Conservation (phyloP, 2,329 filamentous ascomycete genomes). For the Pezicula carpinea region DNA sequence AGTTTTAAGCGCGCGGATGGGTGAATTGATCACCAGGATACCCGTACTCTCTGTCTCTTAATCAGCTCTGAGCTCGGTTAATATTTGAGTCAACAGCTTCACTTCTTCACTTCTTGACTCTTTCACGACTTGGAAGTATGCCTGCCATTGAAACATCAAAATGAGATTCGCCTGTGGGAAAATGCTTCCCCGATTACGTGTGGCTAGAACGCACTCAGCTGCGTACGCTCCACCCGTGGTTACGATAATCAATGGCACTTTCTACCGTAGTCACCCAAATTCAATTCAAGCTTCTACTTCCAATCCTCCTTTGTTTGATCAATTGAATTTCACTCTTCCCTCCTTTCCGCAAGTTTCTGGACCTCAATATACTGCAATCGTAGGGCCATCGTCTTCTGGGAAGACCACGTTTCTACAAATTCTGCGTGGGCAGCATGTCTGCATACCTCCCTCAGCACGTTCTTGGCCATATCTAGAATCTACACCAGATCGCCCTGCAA, state of each 20-base stretch:
- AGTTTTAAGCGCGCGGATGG: no score
- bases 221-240: slow-evolving; percentile 53
- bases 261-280: slow-evolving; percentile 72
- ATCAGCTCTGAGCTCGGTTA: slow-evolving; percentile 1
- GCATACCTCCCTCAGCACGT: slow-evolving; percentile 68
- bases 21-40: no score
- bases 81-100: no score
- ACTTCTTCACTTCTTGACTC: no score
- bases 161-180: background rate
- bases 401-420: slow-evolving; percentile 81
- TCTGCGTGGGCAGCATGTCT: slow-evolving; percentile 70
- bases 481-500: slow-evolving; percentile 39
- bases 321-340: slow-evolving; percentile 66
- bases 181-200: slow-evolving; percentile 1
- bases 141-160: background rate
- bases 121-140: no score
- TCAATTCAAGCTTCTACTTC: slow-evolving; percentile 34
- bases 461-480: slow-evolving; percentile 74
- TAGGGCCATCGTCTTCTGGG: slow-evolving; percentile 73
- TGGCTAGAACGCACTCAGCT: slow-evolving; percentile 3
- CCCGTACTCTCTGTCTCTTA: no score
- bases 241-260: slow-evolving; percentile 72
- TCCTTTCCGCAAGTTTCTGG: slow-evolving; percentile 38
- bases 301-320: slow-evolving; percentile 70
- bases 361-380: slow-evolving; percentile 72